Evolutionary conservation across 495 filamentous ascomycete species (phyloP).

Genomic region (Trichoderma asperelloides): DNA sequence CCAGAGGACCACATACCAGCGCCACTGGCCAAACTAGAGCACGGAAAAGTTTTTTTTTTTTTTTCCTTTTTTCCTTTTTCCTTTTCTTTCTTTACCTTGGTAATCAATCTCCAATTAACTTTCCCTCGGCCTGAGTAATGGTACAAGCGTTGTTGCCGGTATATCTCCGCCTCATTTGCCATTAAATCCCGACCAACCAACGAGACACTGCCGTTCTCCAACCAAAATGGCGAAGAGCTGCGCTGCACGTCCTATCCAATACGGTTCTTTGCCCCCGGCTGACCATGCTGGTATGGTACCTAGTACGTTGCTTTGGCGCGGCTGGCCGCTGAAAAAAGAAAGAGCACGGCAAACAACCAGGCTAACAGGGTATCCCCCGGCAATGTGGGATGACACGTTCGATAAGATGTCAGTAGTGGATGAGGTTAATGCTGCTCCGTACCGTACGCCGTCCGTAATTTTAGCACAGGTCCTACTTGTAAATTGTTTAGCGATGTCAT

Average conservation of each 20-base stretch:
- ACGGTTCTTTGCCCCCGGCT: background rate
- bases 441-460: background rate
- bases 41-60: background rate
- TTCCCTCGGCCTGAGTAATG: background rate
- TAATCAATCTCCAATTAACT: background rate
- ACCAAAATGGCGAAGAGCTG: background rate
- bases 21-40: background rate
- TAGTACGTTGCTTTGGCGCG: background rate
- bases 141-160: background rate
- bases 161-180: conserved; percentile 5
- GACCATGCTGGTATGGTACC: background rate
- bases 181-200: background rate
- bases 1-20: background rate
- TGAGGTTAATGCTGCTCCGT: background rate
- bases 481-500: background rate
- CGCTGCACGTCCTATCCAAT: background rate
- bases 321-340: background rate
- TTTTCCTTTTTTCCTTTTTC: background rate
- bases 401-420: background rate
- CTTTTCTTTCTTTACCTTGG: background rate
- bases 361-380: background rate
- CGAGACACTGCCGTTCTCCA: background rate
- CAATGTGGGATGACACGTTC: background rate
- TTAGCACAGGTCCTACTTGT: too few relatives aligned
- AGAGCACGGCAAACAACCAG: background rate